Base-by-base conservation (phyloP, 805 yeast genomes). In the Saturnispora hagleri region DNA sequence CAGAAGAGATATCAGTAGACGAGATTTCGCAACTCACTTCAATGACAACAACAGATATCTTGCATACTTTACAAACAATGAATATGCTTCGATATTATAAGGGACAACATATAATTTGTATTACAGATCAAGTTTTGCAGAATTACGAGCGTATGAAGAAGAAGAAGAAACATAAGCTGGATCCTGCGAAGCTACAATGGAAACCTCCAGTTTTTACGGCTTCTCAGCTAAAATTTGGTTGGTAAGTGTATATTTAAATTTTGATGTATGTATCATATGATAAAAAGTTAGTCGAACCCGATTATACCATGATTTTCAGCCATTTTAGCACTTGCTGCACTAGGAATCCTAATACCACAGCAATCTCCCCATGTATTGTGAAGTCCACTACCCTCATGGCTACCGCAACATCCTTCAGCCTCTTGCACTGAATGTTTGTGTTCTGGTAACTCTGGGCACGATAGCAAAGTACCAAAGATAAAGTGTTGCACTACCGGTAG, bases 131-230 rank as follows among this genome's bases (percentile, higher is more conserved):
- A 46, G 83, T 88, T 6, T 70, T 86, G 66, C 81, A 79, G 49
- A 78, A 84, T 62, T 87, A 89, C 62, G 90, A 90, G 22, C 82
- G 80, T 62, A 59, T 80, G 53, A 63, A 63, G 55, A 79, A 79
- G 64, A 81, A 79, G 52, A 86, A 85, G 70, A 80, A 83, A 60
- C 91, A 88, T 61, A 75, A 79, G 50, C 76, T 93, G 51, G 89
- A 85, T 60, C 84, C 96, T 0, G 69, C 72, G 1, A 79, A 78
- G 60, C 73, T 93, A 52, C 72, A 75, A 17, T 93, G 99, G 99
- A 86, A 84, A 57, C 98, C 99, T 8, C 99, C 99, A 0, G 85
- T 87, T 69, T 86, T 85, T 65, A 91, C 97, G 3, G 96, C 97
- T 24, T 90, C 96, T 50, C 98, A 93, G 72, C 73, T 93, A 62